These are phyloP conservation scores for Euphorbia lathyris DNA, from an alignment of 345 rosid species.

Conservation along the genomic window DNA sequence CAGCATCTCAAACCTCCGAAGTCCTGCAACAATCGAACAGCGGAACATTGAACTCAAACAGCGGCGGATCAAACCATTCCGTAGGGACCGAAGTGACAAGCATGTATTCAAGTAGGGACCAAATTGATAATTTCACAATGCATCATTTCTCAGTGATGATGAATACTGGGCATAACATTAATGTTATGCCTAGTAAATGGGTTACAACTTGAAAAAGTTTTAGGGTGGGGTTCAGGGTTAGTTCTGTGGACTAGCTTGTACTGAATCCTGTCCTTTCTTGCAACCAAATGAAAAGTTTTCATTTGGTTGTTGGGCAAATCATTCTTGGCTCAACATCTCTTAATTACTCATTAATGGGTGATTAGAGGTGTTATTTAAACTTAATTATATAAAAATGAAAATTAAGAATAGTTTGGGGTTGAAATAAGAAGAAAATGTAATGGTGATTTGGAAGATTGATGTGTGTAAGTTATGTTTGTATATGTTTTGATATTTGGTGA, in stretches of 20 bases:
- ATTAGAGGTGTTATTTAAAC: constrained; percentile 19
- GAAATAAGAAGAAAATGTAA: constrained; percentile 7
- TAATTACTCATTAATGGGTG: constrained; percentile 22
- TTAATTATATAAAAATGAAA: constrained; percentile 23
- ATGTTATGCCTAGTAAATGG: constrained; percentile 77
- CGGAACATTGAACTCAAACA: constrained; percentile 51
- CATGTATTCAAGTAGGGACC: constrained; percentile 42
- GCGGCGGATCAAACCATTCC: constrained; percentile 40
- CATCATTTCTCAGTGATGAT: constrained; percentile 44
- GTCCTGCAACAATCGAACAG: constrained; percentile 70
- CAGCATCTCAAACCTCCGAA: constrained; percentile 76
- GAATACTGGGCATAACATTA: constrained; percentile 41
- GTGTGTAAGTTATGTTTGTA: constrained; percentile 11
- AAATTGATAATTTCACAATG: constrained; percentile 35
- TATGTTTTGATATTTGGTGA: constrained; percentile 3
- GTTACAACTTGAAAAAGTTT: constrained; percentile 39
- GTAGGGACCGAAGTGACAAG: constrained; percentile 86
- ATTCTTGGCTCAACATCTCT: constrained; percentile 70
- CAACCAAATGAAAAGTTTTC: constrained; percentile 36
- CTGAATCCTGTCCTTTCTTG: constrained; percentile 22
- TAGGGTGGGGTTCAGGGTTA: constrained; percentile 24
- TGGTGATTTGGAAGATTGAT: constrained; percentile 1
- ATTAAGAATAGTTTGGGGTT: neutral
- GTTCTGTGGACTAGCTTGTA: constrained; percentile 5
- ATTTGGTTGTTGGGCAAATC: constrained; percentile 86